Percentiles rank a stretch among this genome's conserved stretches.
phyloP scores from a whole-genome alignment of 495 filamentous ascomycete genomes.

The Aspergillus indologenus region DNA sequence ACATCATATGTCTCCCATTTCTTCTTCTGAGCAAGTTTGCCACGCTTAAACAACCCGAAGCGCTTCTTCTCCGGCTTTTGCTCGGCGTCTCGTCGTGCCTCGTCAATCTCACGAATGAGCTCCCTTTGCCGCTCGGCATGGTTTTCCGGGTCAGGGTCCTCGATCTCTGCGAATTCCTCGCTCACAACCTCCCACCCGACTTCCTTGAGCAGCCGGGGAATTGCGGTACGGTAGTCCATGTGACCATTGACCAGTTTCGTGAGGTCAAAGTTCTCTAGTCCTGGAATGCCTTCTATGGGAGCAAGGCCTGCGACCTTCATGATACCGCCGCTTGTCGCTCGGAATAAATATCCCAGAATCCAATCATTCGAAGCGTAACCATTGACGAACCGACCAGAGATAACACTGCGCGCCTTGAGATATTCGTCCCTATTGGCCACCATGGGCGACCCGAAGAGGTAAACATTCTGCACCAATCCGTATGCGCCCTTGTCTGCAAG shows the following conservation, averaged over 20 bases:
- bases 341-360: conserved; percentile 97
- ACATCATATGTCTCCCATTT: conserved; percentile 94
- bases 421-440: conserved; percentile 94
- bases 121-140: conserved; percentile 85
- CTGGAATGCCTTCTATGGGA: conserved; percentile 69
- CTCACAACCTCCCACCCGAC: conserved; percentile 87
- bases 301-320: conserved; percentile 87
- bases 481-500: conserved; percentile 83
- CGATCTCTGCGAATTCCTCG: conserved; percentile 95
- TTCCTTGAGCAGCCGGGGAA: conserved; percentile 80
- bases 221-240: conserved; percentile 92
- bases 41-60: conserved; percentile 77
- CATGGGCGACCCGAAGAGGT: conserved; percentile 86
- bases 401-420: conserved; percentile 70
- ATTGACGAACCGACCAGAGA: conserved; percentile 89
- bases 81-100: conserved; percentile 83
- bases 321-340: conserved; percentile 89
- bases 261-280: conserved; percentile 86
- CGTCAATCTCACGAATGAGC: conserved; percentile 93
- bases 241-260: conserved; percentile 86
- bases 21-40: conserved; percentile 74
- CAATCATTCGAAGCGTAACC: conserved; percentile 94
- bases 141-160: conserved; percentile 94
- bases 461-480: conserved; percentile 92
- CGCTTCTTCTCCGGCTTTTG: conserved; percentile 64